Evolutionary conservation across 257 asterid genomes (phyloP).

Genomic region (Nicotiana benthamiana): DNA sequence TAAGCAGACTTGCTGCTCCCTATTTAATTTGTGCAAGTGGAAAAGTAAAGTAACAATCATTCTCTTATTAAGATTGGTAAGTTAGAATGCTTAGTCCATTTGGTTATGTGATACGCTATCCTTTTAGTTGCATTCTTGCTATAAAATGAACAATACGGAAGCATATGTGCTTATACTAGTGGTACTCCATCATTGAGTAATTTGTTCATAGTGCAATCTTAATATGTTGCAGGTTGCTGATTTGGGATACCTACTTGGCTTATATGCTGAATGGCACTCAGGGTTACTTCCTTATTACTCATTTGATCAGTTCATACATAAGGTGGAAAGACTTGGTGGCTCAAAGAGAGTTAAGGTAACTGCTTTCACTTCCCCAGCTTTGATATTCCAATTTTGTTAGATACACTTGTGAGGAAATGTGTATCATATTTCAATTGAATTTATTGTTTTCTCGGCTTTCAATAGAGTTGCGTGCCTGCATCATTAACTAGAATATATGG

Average conservation of each 20-base stretch:
- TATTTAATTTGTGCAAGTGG: not conserved
- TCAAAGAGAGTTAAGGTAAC: slow-evolving; percentile 76
- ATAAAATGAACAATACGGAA: not conserved
- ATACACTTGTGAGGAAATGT: not conserved
- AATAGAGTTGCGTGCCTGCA: not conserved
- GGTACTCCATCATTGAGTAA: not conserved
- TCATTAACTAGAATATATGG: not conserved
- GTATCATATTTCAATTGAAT: not conserved
- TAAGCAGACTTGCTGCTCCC: not conserved
- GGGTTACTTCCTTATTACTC: slow-evolving; percentile 70
- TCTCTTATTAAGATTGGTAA: not conserved
- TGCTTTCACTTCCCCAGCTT: not conserved
- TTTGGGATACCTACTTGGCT: slow-evolving; percentile 60
- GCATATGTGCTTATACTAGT: not conserved
- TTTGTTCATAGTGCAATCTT: not conserved
- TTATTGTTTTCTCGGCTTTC: not conserved
- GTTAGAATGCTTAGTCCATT: not conserved
- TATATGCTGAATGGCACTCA: slow-evolving; percentile 86
- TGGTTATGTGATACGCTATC: not conserved
- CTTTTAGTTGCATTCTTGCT: not conserved
- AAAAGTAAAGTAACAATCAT: not conserved
- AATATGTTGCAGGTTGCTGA: slow-evolving; percentile 55
- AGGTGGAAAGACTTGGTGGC: slow-evolving; percentile 76
- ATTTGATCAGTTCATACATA: slow-evolving; percentile 70
- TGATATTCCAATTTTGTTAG: not conserved